phyloP scores from a whole-genome alignment of 2,329 filamentous ascomycete genomes.

The Pseudocercospora eumusae region DNA sequence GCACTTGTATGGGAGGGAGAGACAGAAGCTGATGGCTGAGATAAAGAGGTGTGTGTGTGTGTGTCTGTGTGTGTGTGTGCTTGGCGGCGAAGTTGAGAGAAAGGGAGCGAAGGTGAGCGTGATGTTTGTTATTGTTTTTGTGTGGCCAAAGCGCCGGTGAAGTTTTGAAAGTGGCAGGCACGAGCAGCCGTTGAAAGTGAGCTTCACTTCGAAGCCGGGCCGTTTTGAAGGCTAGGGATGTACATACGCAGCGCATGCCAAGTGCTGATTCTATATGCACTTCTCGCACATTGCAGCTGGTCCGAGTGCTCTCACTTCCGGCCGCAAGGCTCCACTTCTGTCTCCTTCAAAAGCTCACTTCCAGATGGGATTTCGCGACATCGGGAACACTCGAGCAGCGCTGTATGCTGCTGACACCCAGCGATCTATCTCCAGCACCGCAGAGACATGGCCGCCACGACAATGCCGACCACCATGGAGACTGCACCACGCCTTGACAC shows the following conservation, averaged over 20 bases:
- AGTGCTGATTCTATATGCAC: neutral
- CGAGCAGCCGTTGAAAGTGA: conserved; percentile 2
- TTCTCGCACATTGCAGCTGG: neutral
- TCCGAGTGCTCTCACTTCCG: neutral
- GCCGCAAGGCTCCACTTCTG: neutral
- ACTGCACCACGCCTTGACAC: neutral
- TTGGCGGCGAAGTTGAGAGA: neutral
- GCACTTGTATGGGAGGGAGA: neutral
- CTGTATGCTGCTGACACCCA: neutral
- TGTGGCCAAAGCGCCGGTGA: conserved; percentile 11
- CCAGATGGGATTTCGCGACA: neutral
- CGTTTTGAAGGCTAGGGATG: no score
- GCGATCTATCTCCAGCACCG: neutral
- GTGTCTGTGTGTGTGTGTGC: neutral
- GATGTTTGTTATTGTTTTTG: neutral
- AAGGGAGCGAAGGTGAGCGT: neutral
- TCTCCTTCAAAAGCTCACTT: neutral
- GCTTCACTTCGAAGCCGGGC: neutral
- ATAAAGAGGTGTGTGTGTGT: neutral
- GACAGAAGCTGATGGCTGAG: neutral
- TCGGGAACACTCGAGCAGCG: neutral
- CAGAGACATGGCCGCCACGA: neutral
- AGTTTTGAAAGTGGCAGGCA: conserved; percentile 7
- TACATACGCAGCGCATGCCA: no score
- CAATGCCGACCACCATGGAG: neutral